Percentiles rank a stretch among this genome's conserved stretches.
Evolutionary conservation across 495 filamentous ascomycete genomes (phyloP).

Genomic region (Tetracladium marchalianum): DNA sequence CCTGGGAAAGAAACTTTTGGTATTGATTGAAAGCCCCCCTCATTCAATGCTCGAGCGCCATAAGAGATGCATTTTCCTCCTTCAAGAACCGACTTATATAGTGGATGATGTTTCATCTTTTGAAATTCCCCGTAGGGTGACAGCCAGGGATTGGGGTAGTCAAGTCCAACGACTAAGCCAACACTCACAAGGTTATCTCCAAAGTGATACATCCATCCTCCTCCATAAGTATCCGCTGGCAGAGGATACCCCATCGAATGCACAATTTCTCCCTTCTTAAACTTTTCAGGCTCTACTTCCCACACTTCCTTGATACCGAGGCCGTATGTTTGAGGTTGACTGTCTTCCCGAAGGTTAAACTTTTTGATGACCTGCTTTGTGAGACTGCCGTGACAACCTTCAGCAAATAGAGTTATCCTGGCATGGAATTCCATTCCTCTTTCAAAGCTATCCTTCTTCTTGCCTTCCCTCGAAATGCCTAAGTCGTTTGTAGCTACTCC

Average conservation of each 20-base stretch:
- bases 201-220: conserved; percentile 98
- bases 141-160: conserved; percentile 95
- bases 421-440: conserved; percentile 99
- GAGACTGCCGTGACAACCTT: conserved; percentile 94
- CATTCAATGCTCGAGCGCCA: conserved; percentile 83
- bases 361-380: conserved; percentile 95
- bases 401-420: conserved; percentile 82
- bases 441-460: conserved; percentile 86
- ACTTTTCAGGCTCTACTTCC: conserved; percentile 92
- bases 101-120: conserved; percentile 94
- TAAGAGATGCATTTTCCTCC: conserved; percentile 98
- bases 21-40: conserved; percentile 96
- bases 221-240: conserved; percentile 83
- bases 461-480: conserved; percentile 69
- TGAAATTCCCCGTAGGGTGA: conserved; percentile 96
- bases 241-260: conserved; percentile 95
- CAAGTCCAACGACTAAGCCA: conserved; percentile 86
- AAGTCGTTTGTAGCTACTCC: conserved; percentile 96
- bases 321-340: conserved; percentile 89
- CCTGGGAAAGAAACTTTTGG: conserved; percentile 95
- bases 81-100: conserved; percentile 72
- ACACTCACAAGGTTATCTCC: conserved; percentile 94
- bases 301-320: conserved; percentile 94
- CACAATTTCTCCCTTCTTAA: conserved; percentile 70
- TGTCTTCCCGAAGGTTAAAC: conserved; percentile 81